Evolutionary conservation across 352 stramenopile species (phyloP), one percentile per base, ranked within the genome.

Genomic region (Pythium sp.): DNA sequence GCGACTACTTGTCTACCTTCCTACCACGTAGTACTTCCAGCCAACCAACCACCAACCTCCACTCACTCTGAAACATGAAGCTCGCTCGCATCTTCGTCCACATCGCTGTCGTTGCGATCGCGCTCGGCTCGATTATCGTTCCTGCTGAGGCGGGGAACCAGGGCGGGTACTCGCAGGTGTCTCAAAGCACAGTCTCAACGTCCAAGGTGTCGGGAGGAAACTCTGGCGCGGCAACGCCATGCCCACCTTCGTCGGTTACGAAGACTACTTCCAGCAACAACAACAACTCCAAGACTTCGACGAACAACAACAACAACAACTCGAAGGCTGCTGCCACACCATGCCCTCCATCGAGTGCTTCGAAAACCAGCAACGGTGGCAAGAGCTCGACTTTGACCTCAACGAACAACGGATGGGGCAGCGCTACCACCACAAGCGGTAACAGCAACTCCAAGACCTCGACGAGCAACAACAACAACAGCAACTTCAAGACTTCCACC

Each of bases 61-160:
- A 36, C 14, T 8, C 36, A 61, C 30, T 32, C 18, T 49, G 30
- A 8, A 62, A 3, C 20, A 62, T 62, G 56, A 47, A 62, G 26
- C 56, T 62, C 22, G 56, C 56, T 28, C 32, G 56, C 24, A 49
- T 62, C 36, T 30, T 62, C 20, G 36, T 62, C 9, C 56, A 62
- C 56, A 24, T 62, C 46, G 56, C 56, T 5, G 26, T 62, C 20
- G 56, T 62, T 30, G 32, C 56, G 56, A 49, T 62, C 9, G 56
- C 56, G 34, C 30, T 62, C 18, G 32, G 56, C 8, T 18, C 30
- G 2, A 0, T 46, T 28, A 20, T 49, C 28, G 22, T 46, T 3
- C 56, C 56, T 9, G 18, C 26, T 20, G 56, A 49, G 5, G 56
- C 56, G 2, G 56, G 36, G 28, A 38, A 38, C 34, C 34, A 38